phyloP scores from a whole-genome alignment of 2,329 filamentous ascomycete species.

The Calonectria montana region DNA sequence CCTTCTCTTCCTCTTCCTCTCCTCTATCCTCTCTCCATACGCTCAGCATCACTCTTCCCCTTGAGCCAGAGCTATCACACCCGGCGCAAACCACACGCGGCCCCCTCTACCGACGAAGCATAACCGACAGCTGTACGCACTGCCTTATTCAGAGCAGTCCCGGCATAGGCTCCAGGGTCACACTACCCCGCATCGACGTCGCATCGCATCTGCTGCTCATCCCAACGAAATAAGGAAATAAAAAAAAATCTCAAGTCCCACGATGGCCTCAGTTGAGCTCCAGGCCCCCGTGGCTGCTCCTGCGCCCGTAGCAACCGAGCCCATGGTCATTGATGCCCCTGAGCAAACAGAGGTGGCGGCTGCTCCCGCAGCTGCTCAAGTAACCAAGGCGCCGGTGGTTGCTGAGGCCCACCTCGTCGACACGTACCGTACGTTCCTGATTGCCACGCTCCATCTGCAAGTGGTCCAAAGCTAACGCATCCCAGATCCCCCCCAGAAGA shows the following conservation, averaged over 20 bases:
- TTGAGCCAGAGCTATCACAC: slow-evolving; percentile 7
- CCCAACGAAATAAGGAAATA: slow-evolving; percentile 29
- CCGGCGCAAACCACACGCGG: slow-evolving; percentile 28
- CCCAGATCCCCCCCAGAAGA: slow-evolving; percentile 72
- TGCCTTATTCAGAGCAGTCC: slow-evolving; percentile 40
- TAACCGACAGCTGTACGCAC: slow-evolving; percentile 39
- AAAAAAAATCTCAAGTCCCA: slow-evolving; percentile 21
- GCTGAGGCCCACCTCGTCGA: slow-evolving; percentile 81
- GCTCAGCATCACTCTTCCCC: not conserved
- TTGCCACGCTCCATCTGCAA: not conserved
- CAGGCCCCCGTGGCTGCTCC: slow-evolving; percentile 29
- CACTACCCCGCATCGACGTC: slow-evolving; percentile 42
- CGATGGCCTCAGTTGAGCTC: slow-evolving; percentile 41
- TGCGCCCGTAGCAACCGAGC: slow-evolving; percentile 13
- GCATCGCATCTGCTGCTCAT: slow-evolving; percentile 30
- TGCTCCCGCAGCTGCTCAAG: slow-evolving; percentile 8
- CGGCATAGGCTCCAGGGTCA: slow-evolving; percentile 41
- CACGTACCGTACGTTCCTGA: slow-evolving; percentile 70
- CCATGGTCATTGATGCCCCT: slow-evolving; percentile 1
- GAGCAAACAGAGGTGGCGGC: not conserved
- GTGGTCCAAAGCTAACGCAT: slow-evolving; percentile 31
- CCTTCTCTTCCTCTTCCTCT: slow-evolving; percentile 24
- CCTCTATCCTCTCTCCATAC: slow-evolving; percentile 7
- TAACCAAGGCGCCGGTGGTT: slow-evolving; percentile 69
- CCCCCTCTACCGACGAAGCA: slow-evolving; percentile 35